A percentile compares a stretch with the other conserved stretches of the same genome.
These are phyloP conservation scores for Nadsonia fulvescens DNA, from an alignment of 805 yeast genomes.

Conservation along the genomic window DNA sequence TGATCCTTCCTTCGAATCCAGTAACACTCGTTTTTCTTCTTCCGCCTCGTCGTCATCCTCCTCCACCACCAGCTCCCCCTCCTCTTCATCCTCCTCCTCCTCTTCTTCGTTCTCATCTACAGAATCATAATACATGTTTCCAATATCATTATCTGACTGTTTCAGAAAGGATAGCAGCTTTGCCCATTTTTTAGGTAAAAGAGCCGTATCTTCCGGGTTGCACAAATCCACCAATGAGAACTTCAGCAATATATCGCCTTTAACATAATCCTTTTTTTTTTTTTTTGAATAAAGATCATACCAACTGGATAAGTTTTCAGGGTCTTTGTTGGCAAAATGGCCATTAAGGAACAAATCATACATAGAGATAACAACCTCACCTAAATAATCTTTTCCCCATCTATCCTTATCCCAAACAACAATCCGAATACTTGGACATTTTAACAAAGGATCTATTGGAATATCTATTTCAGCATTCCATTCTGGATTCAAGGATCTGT, in stretches of 20 bases:
- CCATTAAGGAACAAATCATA: conserved; percentile 4
- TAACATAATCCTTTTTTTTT: conserved; percentile 1
- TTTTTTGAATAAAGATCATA: conserved; percentile 1
- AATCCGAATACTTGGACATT: conserved; percentile 14
- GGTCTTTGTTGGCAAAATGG: conserved; percentile 1
- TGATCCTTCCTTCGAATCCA: conserved; percentile 1
- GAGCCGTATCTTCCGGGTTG: no score
- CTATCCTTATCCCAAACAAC: conserved; percentile 5
- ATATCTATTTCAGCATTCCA: conserved; percentile 56
- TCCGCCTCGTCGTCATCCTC: neutral
- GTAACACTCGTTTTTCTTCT: neutral
- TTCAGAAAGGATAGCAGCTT: no score
- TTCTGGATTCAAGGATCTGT: conserved; percentile 51
- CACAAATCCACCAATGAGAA: conserved; percentile 4
- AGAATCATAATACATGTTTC: no score
- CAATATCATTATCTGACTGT: no score
- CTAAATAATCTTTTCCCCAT: conserved; percentile 5
- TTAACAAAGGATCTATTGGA: conserved; percentile 27
- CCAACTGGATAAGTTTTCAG: conserved; percentile 1
- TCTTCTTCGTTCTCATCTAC: neutral
- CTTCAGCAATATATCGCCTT: conserved; percentile 2
- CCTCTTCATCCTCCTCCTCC: conserved; percentile 5
- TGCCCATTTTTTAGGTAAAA: no score
- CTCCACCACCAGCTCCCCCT: conserved; percentile 1
- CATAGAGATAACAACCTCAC: conserved; percentile 4